Conservation (phyloP, 495 filamentous ascomycete genomes). For the Achaetomiella virescens region DNA sequence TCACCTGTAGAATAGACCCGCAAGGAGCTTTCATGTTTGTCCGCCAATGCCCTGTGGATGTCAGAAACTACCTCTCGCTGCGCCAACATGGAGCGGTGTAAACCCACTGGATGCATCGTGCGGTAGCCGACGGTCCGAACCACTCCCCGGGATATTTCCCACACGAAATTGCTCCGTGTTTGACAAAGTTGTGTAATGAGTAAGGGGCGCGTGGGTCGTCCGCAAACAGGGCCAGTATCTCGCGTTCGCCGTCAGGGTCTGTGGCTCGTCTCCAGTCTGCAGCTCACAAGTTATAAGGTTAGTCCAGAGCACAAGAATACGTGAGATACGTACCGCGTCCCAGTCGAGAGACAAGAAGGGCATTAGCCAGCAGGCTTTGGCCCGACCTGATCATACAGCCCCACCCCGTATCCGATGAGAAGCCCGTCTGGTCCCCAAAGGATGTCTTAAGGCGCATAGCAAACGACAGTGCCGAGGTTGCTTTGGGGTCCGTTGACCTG, state of each 20-base stretch:
- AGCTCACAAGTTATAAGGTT: not conserved
- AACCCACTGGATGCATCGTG: conserved; percentile 91
- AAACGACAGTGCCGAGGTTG: conserved; percentile 70
- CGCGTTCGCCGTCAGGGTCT: conserved; percentile 55
- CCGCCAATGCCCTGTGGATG: conserved; percentile 59
- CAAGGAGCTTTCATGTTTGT: conserved; percentile 52
- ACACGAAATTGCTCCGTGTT: conserved; percentile 79
- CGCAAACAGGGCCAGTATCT: conserved; percentile 77
- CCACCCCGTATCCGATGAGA: conserved; percentile 93
- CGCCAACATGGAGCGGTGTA: not conserved
- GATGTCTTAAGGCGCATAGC: conserved; percentile 77
- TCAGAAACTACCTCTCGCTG: not conserved
- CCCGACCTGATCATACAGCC: conserved; percentile 99
- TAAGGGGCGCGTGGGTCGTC: conserved; percentile 83
- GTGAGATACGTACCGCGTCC: conserved; percentile 62
- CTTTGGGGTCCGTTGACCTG: conserved; percentile 64
- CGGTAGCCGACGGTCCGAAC: conserved; percentile 98
- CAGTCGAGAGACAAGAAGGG: conserved; percentile 61
- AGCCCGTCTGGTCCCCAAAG: conserved; percentile 71
- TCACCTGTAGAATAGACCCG: conserved; percentile 86
- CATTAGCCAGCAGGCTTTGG: conserved; percentile 86
- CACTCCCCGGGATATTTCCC: conserved; percentile 95
- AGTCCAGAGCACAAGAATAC: not conserved
- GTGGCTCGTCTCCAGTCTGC: conserved; percentile 73
- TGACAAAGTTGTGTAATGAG: conserved; percentile 92